phyloP scores from a whole-genome alignment of 2,329 filamentous ascomycete species.

The Fusarium coicis region DNA sequence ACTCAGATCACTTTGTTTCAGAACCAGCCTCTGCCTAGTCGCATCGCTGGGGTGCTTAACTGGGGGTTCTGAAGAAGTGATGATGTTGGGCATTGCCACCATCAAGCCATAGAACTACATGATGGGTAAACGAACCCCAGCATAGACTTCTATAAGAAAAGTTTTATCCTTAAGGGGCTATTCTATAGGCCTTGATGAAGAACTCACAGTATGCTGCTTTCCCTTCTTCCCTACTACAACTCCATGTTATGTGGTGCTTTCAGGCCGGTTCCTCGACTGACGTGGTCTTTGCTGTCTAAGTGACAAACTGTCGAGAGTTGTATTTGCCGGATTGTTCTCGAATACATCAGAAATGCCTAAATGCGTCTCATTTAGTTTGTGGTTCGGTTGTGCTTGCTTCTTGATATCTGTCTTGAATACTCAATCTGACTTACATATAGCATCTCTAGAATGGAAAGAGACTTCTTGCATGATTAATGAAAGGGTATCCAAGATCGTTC shows the following conservation, averaged over 20 bases:
- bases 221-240: no score
- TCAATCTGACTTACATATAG: neutral
- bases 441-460: neutral
- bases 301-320: no score
- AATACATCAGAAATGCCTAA: fast-evolving
- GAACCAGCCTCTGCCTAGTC: no score
- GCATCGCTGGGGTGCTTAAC: neutral
- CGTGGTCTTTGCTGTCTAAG: neutral
- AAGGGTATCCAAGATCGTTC: fast-evolving
- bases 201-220: no score
- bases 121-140: neutral
- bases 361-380: neutral
- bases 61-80: no score
- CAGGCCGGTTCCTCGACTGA: neutral
- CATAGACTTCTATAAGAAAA: no score
- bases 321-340: fast-evolving
- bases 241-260: neutral
- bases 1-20: fast-evolving
- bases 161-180: fast-evolving
- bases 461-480: neutral
- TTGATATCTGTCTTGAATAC: neutral
- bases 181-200: neutral
- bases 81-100: neutral
- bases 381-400: neutral
- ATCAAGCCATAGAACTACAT: neutral